Evolutionary conservation across 208 protist genomes (phyloP), one percentile per base, ranked within the genome.

Genomic region (Crithidia thermophila): DNA sequence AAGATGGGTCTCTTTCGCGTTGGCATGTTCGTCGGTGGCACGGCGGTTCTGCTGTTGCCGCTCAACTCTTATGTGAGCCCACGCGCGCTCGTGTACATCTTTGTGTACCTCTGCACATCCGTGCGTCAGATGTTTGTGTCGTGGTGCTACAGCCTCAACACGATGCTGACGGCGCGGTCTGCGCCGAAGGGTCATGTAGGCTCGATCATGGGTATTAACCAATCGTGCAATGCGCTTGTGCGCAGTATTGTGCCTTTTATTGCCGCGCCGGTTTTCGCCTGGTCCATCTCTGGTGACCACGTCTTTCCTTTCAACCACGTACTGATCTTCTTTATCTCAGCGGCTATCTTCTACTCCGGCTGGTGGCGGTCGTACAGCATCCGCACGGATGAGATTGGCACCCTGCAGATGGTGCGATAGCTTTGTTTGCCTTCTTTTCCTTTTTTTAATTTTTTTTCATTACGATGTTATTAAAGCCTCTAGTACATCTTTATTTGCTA

Each of bases 91-190:
- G 55, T 67, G 0, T 80, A 71, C 50, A 8, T 76, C 18, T 21
- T 82, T 0, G 63, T 87, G 1, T 46, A 82, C 27, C 20, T 82
- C 16, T 77, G 57, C 50, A 70, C 60, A 4, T 56, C 67, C 10
- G 33, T 40, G 16, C 62, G 68, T 23, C 78, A 82, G 39, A 75
- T 85, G 33, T 89, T 82, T 56, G 40, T 37, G 14, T 68, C 76
- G n/a, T 93, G 83, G 79, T 77, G 72, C 47, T 88, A 79, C 79
- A 78, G 74, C 27, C 61, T 90, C 21, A 87, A 77, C 53, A 82
- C 72, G 18, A 71, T 90, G 62, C 56, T 93, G 28, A 93, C 84
- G 7, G 78, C 87, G 3, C 74, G 75, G 36, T 59, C 75, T 0
- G 79, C 83, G 2, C 78, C 79, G 14, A 25, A 34, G 0, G 76